Evolutionary conservation across 1,284 basidiomycete species (phyloP), one percentile per base, ranked within the genome.

Genomic region (Fistulinella staudtii): DNA sequence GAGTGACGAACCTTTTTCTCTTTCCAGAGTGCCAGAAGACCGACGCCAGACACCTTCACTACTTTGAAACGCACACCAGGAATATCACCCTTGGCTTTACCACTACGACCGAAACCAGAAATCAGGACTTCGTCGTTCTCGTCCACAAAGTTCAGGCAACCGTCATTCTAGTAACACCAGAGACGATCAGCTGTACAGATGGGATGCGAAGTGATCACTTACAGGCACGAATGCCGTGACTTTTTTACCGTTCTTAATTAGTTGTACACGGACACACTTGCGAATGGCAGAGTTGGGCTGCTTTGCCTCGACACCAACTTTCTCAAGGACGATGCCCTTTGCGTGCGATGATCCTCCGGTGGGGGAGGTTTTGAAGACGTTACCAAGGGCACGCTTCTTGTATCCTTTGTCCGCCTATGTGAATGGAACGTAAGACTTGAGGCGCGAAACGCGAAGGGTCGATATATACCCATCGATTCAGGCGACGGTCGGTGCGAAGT

Each of bases 191-290:
- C 3, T 8, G 23, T 17, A 18, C 21, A 18, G n/a, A 33, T 11
- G 15, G 15, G 20, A 21, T 7, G 18, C 29, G 23, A 35, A 18
- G 17, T 5, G 8, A 33, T 27, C 14, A 73, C 80, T 53, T 58
- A 81, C 79, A 28, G 79, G 79, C 24, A 81, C 79, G 70, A 69
- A 95, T 63, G 92, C 92, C 52, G 93, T 94, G 66, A 94, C 93
- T 75, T 99, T 98, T 89, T 99, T 99, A 64, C 96, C 96, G 79
- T 99, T 99, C 85, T 99, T 99, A 75, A 99, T 99, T 64, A 99
- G 82, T 69, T 99, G 96, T 53, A 99, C 96, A 78, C 96, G 92
- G 59, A 99, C 96, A 80, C 96, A 99, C 75, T 99, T 99, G 74
- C 96, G 93, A 72, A 99, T 98, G 70, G 96, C 96, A 68, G 96